Conservation (phyloP, 2,329 filamentous ascomycete genomes). For the Diaporthe vaccinii region DNA sequence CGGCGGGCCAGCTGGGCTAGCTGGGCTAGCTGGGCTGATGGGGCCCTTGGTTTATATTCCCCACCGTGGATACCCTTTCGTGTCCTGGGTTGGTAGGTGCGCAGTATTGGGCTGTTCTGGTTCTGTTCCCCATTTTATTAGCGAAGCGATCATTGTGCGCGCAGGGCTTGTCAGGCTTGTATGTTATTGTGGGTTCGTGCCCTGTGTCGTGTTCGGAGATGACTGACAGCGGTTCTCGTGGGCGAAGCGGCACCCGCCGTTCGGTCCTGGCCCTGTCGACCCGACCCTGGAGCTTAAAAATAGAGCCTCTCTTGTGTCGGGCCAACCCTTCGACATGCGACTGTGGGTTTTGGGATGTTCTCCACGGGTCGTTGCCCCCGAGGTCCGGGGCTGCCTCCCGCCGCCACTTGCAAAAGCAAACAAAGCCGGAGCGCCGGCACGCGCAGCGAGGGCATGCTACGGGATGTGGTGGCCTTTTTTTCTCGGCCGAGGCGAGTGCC, state of each 20-base stretch:
- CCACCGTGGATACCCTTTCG: slow-evolving; percentile 10
- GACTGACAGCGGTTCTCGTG: not conserved
- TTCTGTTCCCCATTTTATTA: not conserved
- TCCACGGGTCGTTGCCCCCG: not conserved
- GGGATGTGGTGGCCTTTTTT: slow-evolving; percentile 10
- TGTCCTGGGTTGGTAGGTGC: not conserved
- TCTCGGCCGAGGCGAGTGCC: slow-evolving; percentile 14
- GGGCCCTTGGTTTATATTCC: not conserved
- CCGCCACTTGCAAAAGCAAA: not conserved
- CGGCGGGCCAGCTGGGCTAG: slow-evolving; percentile 25
- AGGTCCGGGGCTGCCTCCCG: not conserved
- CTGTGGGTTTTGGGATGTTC: not conserved
- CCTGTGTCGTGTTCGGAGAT: slow-evolving; percentile 26
- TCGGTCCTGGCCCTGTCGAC: not conserved
- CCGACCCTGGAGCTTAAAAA: slow-evolving; percentile 11
- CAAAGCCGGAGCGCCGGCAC: not conserved
- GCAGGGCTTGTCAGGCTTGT: not conserved
- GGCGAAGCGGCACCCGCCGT: slow-evolving; percentile 4
- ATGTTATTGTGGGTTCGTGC: not conserved
- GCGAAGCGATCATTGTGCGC: slow-evolving; percentile 16
- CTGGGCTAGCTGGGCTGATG: not conserved
- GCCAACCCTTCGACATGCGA: not conserved
- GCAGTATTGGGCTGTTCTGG: not conserved
- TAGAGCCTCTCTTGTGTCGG: not conserved
- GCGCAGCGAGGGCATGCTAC: not conserved